Base-by-base conservation (phyloP, 2,329 filamentous ascomycete genomes). In the Thyridium curvatum region DNA sequence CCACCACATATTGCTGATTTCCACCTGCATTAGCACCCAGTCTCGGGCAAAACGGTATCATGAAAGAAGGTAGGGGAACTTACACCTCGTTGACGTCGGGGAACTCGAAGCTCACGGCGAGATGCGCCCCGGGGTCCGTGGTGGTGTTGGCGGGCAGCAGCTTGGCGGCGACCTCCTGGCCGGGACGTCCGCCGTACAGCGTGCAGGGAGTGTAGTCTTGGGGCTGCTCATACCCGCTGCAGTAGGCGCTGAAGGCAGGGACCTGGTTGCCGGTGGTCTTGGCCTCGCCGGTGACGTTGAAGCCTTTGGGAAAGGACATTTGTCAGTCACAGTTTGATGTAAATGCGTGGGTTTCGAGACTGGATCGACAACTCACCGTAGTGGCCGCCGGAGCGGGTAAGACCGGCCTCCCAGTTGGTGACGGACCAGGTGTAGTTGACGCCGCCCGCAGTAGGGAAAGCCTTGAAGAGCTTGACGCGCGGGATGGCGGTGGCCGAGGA, bases 241-340 rank as follows among this genome's bases (percentile, higher is more conserved):
- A 61, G 42, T 50, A 47, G n/a, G 55, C 57, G 17, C 46, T 48
- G 46, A 60, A 61, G 8, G 51, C 53, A 6, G 57, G 57, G 14
- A 41, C 48, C 12, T 46, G 39, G 8, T 51, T 53, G 33, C 41
- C 51, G 30, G 41, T 43, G 9, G 42, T 52, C 32, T 52, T 52
- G 17, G 43, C 52, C 38, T 41, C 43, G 30, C 53, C 59, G 26
- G 54, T 52, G 34, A 61, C 46, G 44, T 55, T 52, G 47, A 58
- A 60, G 39, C 10, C 21, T 26, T 26, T 26, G 21, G 6, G 10
- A 10, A 26, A 26, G 10, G 6, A 6, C 6, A 26, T n/a, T n/a
- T n/a, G 21, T 26, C 10, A 26, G 21, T 26, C 21, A 26, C 21
- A 10, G n/a, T n/a, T n/a, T n/a, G 21, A 26, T 10, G 21, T 6